Conservation (phyloP, 2,329 filamentous ascomycete species). For the Colletotrichum chlorophyti region DNA sequence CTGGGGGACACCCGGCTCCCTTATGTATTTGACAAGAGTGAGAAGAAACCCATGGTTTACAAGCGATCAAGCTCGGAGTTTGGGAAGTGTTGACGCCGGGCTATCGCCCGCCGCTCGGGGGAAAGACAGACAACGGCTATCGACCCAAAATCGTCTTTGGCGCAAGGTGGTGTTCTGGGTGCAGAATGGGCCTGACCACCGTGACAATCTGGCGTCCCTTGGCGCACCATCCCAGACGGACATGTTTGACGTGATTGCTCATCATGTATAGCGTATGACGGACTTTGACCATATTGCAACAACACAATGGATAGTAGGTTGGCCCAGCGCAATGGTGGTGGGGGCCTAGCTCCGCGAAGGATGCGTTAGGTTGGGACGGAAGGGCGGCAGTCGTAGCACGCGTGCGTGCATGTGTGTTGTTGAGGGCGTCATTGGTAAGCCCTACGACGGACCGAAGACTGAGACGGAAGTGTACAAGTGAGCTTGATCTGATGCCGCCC, state of each 20-base stretch:
- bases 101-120: constrained; percentile 7
- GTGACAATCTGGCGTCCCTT: constrained; percentile 1
- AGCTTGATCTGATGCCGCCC: too few species aligned
- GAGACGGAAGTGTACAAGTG: constrained; percentile 7
- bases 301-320: constrained; percentile 9
- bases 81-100: constrained; percentile 17
- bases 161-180: background rate
- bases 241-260: constrained; percentile 15
- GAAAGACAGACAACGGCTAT: constrained; percentile 1
- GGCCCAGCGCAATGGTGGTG: constrained; percentile 8
- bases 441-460: constrained; percentile 6
- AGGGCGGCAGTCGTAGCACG: background rate
- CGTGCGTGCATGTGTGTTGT: background rate
- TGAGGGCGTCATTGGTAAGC: constrained; percentile 22
- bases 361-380: constrained; percentile 19
- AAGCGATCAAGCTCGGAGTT: constrained; percentile 11
- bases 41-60: background rate
- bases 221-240: constrained; percentile 5
- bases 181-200: background rate
- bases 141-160: background rate
- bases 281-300: constrained; percentile 9
- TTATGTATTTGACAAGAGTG: constrained; percentile 19
- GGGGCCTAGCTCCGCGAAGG: constrained; percentile 6
- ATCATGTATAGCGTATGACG: constrained; percentile 12
- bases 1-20: background rate